A percentile compares a stretch with the other conserved stretches of the same genome.
Evolutionary conservation across 2,329 filamentous ascomycete genomes (phyloP).

Genomic region (Teratosphaeria viscida): DNA sequence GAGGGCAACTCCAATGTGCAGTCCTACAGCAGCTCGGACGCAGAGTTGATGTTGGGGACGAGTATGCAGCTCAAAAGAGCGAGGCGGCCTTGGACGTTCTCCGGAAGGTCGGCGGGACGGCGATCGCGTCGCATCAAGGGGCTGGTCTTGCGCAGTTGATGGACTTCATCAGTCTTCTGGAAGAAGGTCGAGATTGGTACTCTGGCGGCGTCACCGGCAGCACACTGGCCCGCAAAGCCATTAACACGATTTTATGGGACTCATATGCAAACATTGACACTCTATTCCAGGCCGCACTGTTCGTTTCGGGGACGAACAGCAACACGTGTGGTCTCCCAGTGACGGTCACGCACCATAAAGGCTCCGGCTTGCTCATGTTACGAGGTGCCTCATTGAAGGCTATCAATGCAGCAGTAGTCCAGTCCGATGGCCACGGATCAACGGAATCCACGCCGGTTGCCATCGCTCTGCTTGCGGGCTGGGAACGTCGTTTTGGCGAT

Average conservation of each 20-base stretch:
- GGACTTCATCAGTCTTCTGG: slow-evolving; percentile 1
- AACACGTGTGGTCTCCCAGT: slow-evolving; percentile 14
- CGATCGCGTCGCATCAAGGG: not conserved
- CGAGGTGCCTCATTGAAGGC: slow-evolving; percentile 13
- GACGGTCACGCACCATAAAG: slow-evolving; percentile 5
- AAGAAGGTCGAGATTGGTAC: slow-evolving; percentile 4
- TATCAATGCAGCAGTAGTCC: slow-evolving; percentile 7
- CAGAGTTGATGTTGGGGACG: not conserved
- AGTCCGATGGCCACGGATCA: slow-evolving; percentile 2
- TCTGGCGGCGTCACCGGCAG: slow-evolving; percentile 3
- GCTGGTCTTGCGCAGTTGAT: slow-evolving; percentile 1
- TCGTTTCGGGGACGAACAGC: slow-evolving; percentile 12
- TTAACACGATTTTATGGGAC: slow-evolving; percentile 10
- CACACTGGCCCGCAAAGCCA: slow-evolving; percentile 10
- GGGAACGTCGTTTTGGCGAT: slow-evolving; percentile 17
- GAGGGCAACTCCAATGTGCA: not conserved
- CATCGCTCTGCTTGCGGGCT: slow-evolving; percentile 15
- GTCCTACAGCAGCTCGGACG: not conserved
- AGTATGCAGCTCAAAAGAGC: not conserved
- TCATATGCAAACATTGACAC: slow-evolving; percentile 9
- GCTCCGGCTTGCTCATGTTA: slow-evolving; percentile 10
- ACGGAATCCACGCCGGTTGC: slow-evolving; percentile 12
- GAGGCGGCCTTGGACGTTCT: not conserved
- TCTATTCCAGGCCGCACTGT: slow-evolving; percentile 13
- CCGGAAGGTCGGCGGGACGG: not conserved